Base-by-base conservation (phyloP, 257 asterid genomes). In the Linaria vulgaris region DNA sequence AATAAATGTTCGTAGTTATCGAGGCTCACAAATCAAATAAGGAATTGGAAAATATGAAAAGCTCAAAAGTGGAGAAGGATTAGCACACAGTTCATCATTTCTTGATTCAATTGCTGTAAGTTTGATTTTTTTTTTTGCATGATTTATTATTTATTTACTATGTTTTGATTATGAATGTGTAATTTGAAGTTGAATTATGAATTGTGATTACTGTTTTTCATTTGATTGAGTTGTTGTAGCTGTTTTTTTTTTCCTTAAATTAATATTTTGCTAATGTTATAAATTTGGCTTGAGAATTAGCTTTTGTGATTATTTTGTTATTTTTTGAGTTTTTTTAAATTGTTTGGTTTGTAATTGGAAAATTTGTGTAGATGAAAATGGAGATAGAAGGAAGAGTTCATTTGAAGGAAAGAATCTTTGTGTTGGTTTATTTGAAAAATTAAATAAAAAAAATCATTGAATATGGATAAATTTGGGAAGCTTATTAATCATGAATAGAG, bases 401-500 rank as follows among this genome's bases (percentile, higher is more conserved):
- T n/a, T n/a, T n/a, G n/a, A n/a, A n/a, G 15, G 25, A 9, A 0
- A 5, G 50, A 20, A 43, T 37, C 3, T 66, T 44, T 11, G 44
- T 63, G 31, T 17, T 66, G 24, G 41, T 55, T 55, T 30, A 43
- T 39, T 47, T 24, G 25, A 46, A 48, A 48, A 12, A 41, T n/a
- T n/a, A n/a, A n/a, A n/a, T n/a, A n/a, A n/a, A n/a, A n/a, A n/a
- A n/a, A n/a, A n/a, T n/a, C n/a, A n/a, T n/a, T n/a, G n/a, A n/a
- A n/a, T n/a, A n/a, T n/a, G n/a, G n/a, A n/a, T 68, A 61, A 68
- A n/a, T 59, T 22, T 41, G 55, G 31, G 25, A 50, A 53, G 27
- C 7, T 16, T 24, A 51, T 19, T 16, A 39, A 38, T 31, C 56
- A 30, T 39, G 15, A 41, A 45, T 9, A 21, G 34, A 61, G 41